Evolutionary conservation across 2,329 filamentous ascomycete species (phyloP).

Genomic region (Parastagonospora nodorum): DNA sequence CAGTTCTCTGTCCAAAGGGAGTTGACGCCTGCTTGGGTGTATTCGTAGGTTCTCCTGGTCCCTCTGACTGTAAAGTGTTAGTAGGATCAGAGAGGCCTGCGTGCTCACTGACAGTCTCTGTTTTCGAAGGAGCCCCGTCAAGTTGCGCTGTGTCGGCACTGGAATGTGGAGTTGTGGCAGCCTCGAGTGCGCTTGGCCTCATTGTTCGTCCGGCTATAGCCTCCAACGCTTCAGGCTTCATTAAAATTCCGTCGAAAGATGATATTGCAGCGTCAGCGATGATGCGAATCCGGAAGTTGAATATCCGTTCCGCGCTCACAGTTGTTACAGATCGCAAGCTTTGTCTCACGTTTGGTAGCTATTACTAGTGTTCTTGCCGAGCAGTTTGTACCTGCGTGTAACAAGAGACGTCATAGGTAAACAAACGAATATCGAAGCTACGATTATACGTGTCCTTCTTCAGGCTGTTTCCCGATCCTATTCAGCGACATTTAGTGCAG

Average conservation of each 20-base stretch:
- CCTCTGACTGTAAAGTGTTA: not conserved
- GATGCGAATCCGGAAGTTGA: too few species aligned
- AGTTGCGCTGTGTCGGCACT: not conserved
- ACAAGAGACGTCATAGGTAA: constrained; percentile 10
- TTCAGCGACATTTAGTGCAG: too few species aligned
- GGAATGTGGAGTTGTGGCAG: constrained; percentile 4
- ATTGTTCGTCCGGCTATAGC: constrained; percentile 22
- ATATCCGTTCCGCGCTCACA: too few species aligned
- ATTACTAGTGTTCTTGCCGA: not conserved
- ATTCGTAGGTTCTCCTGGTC: not conserved
- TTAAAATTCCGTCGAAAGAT: not conserved
- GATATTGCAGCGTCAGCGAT: too few species aligned
- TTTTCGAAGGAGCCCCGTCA: not conserved
- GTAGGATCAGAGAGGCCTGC: not conserved
- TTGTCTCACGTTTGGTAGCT: too few species aligned
- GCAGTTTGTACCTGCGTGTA: not conserved
- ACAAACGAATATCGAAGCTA: not conserved
- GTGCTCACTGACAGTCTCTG: not conserved
- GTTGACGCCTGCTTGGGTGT: not conserved
- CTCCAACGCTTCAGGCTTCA: constrained; percentile 23
- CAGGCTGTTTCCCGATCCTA: too few species aligned
- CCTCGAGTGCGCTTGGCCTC: constrained; percentile 21
- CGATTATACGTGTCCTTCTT: too few species aligned
- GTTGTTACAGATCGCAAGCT: too few species aligned
- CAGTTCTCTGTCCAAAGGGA: constrained; percentile 10